A percentile compares a stretch with the other conserved stretches of the same genome.
These are phyloP conservation scores for Lipomyces yamanashiensis DNA, from an alignment of 805 yeast species.

Conservation along the genomic window DNA sequence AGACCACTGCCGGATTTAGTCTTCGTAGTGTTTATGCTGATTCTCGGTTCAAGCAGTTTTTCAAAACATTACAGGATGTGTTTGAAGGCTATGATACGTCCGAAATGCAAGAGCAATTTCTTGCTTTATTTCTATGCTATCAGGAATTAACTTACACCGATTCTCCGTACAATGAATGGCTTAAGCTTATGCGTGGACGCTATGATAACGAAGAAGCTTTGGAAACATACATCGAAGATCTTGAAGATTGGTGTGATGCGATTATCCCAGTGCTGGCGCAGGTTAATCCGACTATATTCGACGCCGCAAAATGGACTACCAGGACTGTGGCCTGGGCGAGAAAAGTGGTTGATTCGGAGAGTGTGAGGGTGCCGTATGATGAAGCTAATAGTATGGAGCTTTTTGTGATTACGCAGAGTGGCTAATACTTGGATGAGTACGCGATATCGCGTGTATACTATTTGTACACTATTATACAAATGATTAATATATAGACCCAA, in stretches of 20 bases:
- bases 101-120: constrained; percentile 27
- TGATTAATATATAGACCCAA: not conserved
- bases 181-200: constrained; percentile 7
- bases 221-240: constrained; percentile 20
- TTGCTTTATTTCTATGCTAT: constrained; percentile 22
- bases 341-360: constrained; percentile 25
- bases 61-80: constrained; percentile 2
- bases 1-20: constrained; percentile 5
- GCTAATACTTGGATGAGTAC: not conserved
- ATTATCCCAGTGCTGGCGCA: constrained; percentile 17
- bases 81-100: constrained; percentile 27
- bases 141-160: not conserved
- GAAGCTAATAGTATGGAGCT: constrained; percentile 2
- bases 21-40: constrained; percentile 1
- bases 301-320: constrained; percentile 14
- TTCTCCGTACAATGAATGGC: constrained; percentile 15
- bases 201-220: constrained; percentile 14
- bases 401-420: constrained; percentile 12
- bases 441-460: not conserved
- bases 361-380: constrained; percentile 10
- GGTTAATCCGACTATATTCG: constrained; percentile 10
- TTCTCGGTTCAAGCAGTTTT: constrained; percentile 9
- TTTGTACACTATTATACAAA: no score
- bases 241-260: constrained; percentile 15
- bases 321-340: constrained; percentile 31